A percentile compares a stretch with the other conserved stretches of the same genome.
Conservation (phyloP, 805 yeast species). For the Barnettozyma wickerhamii region DNA sequence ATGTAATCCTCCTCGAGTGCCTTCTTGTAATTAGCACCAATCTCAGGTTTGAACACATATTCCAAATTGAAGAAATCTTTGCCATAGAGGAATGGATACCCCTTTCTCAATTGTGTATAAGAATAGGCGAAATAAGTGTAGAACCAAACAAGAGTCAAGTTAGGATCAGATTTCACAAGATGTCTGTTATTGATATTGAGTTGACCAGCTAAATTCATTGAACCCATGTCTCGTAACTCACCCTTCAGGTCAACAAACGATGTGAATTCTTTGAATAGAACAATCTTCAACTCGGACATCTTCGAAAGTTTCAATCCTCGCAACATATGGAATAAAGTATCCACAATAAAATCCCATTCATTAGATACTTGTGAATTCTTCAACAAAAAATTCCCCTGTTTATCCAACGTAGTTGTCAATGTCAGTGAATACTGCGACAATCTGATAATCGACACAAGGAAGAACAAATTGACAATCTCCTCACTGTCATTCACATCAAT, state of each 20-base stretch:
- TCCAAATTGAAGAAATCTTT: slow-evolving; percentile 19
- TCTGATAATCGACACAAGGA: slow-evolving; percentile 17
- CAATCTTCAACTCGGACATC: slow-evolving; percentile 10
- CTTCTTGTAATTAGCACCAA: slow-evolving; percentile 1
- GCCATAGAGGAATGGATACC: slow-evolving; percentile 17
- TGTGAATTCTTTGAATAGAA: slow-evolving; percentile 10
- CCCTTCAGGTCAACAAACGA: slow-evolving; percentile 12
- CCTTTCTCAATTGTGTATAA: slow-evolving; percentile 12
- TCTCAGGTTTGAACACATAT: slow-evolving; percentile 2
- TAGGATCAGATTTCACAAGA: slow-evolving; percentile 7
- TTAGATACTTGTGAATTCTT: slow-evolving; percentile 10
- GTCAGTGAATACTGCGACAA: slow-evolving; percentile 16
- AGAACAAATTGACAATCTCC: slow-evolving; percentile 12
- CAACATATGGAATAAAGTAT: slow-evolving; percentile 12
- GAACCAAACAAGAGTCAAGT: slow-evolving; percentile 16
- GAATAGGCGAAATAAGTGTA: slow-evolving; percentile 16
- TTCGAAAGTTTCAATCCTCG: slow-evolving; percentile 6
- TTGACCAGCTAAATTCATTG: slow-evolving; percentile 11
- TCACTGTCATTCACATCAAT: slow-evolving; percentile 16
- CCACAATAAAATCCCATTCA: slow-evolving; percentile 19
- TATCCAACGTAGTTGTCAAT: slow-evolving; percentile 13
- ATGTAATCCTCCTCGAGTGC: slow-evolving; percentile 3
- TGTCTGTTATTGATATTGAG: slow-evolving; percentile 16
- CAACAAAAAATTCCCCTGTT: slow-evolving; percentile 9
- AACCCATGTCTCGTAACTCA: not conserved